Evolutionary conservation across 2,329 filamentous ascomycete genomes (phyloP).

Genomic region (Mollisia scopiformis): DNA sequence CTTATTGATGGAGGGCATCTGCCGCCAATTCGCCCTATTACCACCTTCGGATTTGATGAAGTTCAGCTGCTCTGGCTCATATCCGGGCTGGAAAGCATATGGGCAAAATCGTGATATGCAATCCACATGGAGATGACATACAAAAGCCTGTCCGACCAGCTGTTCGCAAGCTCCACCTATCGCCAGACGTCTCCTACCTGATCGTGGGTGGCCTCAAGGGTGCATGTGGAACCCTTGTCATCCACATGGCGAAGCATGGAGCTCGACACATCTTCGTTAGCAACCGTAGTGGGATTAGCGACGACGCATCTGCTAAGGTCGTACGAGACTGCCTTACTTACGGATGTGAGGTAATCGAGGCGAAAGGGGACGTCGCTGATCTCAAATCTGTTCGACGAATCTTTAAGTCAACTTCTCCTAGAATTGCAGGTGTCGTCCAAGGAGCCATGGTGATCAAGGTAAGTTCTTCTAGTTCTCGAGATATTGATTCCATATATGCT

Average conservation of each 20-base stretch:
- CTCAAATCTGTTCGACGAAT: constrained; percentile 9
- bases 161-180: constrained; percentile 22
- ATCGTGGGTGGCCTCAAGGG: constrained; percentile 29
- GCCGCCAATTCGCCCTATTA: constrained; percentile 23
- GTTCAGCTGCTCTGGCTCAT: constrained; percentile 22
- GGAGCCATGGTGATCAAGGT: constrained; percentile 37
- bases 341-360: constrained; percentile 11
- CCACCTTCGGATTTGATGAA: constrained; percentile 32
- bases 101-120: constrained; percentile 43
- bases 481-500: no score
- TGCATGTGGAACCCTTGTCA: constrained; percentile 18
- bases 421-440: constrained; percentile 34
- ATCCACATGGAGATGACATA: constrained; percentile 10
- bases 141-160: constrained; percentile 5
- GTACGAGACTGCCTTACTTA: constrained; percentile 11
- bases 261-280: constrained; percentile 22
- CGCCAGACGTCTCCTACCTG: constrained; percentile 23
- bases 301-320: constrained; percentile 1
- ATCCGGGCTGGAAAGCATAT: constrained; percentile 45
- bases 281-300: constrained; percentile 15
- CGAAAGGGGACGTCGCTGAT: constrained; percentile 18
- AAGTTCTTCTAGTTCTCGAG: neutral
- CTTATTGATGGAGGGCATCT: constrained; percentile 12
- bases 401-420: constrained; percentile 7
- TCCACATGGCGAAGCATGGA: constrained; percentile 2